Base-by-base conservation (phyloP, 73 alveolate species). In the Breviolum minutum region DNA sequence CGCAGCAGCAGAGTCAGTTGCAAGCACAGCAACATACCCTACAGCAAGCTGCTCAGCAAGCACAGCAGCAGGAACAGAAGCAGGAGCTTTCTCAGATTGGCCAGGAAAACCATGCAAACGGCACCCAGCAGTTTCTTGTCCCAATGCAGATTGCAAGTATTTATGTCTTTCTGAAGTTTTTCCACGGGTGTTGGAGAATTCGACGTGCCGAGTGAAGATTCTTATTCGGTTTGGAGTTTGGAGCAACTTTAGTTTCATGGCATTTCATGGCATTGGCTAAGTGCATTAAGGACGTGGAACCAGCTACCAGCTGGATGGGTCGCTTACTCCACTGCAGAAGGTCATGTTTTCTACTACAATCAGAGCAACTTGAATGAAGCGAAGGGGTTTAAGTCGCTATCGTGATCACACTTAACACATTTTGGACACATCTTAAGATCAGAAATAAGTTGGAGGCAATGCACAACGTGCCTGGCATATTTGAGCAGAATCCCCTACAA, bases 261-360 rank as follows among this genome's bases (percentile, higher is more conserved):
- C 54, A 40, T 40, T 40, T 40, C 54, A 40, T 40, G 54, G 54
- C 54, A 40, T 40, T 68, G 48, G 54, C 86, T 27, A 6, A 19
- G 86, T 22, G 68, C 66, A 11, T 54, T 68, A 71, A 32, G 32
- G 24, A 48, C 95, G 0, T 69, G 86, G 86, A 17, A 24, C 26
- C 80, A 87, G 68, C 96, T 90, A 4, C 96, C 88, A 26, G 77
- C 70, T 16, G 96, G 96, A 24, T 90, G 96, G 96, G 87, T 74
- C 77, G 87, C 87, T 6, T 90, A 90, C 87, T 70, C 96, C 80
- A 90, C 96, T 12, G 74, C 96, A n/a, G 87, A 90, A 74, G 96
- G 96, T 20, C 96, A 90, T 61, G 63, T 90, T 63, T 90, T 71
- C 87, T 90, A 90, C 96, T n/a, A 90, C 96, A 73, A 90, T 29